Conservation (phyloP, 78 protist genomes). For the Creolimax fragrantissima region DNA sequence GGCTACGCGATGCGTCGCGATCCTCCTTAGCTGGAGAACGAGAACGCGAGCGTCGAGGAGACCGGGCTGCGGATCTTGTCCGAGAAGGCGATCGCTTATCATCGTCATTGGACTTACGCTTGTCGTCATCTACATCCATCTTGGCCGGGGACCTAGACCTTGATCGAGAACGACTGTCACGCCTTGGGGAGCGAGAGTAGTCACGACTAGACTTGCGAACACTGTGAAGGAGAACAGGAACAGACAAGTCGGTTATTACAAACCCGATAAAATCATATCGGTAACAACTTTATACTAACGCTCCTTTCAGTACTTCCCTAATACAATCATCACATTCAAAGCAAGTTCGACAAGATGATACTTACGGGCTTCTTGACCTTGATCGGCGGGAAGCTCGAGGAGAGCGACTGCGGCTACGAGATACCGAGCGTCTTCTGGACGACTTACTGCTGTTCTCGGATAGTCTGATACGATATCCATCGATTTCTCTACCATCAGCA, state of each 20-base stretch:
- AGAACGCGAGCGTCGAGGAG: background rate
- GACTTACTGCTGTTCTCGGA: background rate
- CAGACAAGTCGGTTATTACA: background rate
- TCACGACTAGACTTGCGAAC: background rate
- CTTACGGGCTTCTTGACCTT: background rate
- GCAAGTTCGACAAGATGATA: too few species aligned
- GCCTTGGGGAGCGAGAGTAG: background rate
- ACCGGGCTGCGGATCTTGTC: background rate
- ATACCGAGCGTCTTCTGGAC: background rate
- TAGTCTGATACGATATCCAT: background rate
- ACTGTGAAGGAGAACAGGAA: background rate
- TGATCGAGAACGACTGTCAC: background rate
- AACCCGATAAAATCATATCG: background rate
- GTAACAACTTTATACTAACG: background rate
- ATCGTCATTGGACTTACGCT: background rate
- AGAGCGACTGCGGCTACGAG: background rate
- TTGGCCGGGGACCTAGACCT: background rate
- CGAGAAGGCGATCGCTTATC: background rate
- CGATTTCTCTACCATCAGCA: background rate
- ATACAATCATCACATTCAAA: too few species aligned
- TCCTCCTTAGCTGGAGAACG: too few species aligned
- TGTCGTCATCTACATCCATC: background rate
- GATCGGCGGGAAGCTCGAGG: background rate
- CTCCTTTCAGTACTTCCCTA: background rate
- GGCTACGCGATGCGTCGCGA: background rate